phyloP scores from a whole-genome alignment of 139 green algal species.

The Chlorella sorokiniana region DNA sequence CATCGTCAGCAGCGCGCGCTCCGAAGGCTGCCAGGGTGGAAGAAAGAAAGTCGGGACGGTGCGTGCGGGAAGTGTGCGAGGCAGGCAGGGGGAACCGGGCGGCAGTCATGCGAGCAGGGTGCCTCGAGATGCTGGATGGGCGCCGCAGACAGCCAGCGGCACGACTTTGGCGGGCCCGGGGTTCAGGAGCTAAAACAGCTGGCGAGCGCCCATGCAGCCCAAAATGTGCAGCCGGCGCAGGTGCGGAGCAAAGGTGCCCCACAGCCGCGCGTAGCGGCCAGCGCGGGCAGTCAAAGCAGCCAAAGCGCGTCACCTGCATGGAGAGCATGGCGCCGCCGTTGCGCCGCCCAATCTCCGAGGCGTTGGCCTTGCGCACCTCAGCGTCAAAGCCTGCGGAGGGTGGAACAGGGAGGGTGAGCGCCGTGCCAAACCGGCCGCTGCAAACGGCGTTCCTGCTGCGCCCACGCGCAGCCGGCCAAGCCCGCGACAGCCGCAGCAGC shows the following conservation, averaged over 20 bases:
- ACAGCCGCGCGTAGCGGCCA: too few species aligned
- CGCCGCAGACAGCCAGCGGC: too few species aligned
- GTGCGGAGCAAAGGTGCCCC: not conserved
- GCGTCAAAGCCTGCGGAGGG: constrained; percentile 78
- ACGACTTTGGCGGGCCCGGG: too few species aligned
- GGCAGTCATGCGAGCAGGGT: too few species aligned
- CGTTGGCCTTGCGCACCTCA: constrained; percentile 68
- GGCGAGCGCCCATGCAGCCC: too few species aligned
- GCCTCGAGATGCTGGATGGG: too few species aligned
- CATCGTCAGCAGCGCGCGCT: constrained; percentile 88
- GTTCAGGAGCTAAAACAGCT: too few species aligned
- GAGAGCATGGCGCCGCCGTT: constrained; percentile 77
- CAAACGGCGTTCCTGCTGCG: not conserved
- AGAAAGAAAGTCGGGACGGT: not conserved
- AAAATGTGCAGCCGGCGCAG: not conserved
- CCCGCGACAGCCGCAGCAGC: too few species aligned
- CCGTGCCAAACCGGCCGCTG: not conserved
- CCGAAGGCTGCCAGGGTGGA: constrained; percentile 54
- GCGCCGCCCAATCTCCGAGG: constrained; percentile 55
- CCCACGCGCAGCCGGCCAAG: not conserved
- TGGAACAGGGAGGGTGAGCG: too few species aligned
- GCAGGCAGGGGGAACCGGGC: too few species aligned
- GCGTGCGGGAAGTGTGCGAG: not conserved
- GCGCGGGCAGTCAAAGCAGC: not conserved
- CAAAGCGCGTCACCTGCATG: constrained; percentile 14